phyloP scores from a whole-genome alignment of 2,329 filamentous ascomycete genomes.

The Stagonosporopsis vannaccii region DNA sequence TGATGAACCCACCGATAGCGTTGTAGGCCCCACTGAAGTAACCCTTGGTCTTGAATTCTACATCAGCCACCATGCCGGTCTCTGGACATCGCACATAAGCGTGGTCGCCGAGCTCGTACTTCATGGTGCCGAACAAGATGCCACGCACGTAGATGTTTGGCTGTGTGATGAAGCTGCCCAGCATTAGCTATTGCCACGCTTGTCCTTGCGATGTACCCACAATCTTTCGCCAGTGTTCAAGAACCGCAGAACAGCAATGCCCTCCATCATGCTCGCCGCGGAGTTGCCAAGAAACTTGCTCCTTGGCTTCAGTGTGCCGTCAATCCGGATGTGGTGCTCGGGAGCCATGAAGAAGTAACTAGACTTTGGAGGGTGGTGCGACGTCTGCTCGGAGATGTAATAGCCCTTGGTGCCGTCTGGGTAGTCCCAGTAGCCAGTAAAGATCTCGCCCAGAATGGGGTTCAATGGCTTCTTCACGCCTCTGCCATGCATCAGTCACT shows the following conservation, averaged over 20 bases:
- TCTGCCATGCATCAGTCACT: conserved; percentile 57
- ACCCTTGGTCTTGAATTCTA: conserved; percentile 98
- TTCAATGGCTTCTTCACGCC: conserved; percentile 99
- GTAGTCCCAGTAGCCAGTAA: conserved; percentile 95
- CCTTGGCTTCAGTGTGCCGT: conserved; percentile 91
- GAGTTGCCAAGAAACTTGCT: conserved; percentile 98
- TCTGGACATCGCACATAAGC: conserved; percentile 93
- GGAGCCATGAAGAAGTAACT: conserved; percentile 99
- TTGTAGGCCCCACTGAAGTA: conserved; percentile 98
- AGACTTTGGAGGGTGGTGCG: conserved; percentile 96
- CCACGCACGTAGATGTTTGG: conserved; percentile 99
- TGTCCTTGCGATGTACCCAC: conserved; percentile 59
- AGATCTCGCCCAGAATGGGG: conserved; percentile 92
- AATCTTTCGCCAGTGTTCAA: conserved; percentile 90
- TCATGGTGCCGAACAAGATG: conserved; percentile 99
- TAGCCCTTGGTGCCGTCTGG: conserved; percentile 84
- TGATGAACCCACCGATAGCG: conserved; percentile 90
- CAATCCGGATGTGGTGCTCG: conserved; percentile 90
- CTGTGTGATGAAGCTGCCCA: conserved; percentile 83
- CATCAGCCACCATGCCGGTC: conserved; percentile 82
- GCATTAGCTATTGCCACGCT: conserved; percentile 17
- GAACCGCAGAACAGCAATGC: conserved; percentile 84
- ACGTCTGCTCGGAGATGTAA: conserved; percentile 97
- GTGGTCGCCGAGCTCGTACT: conserved; percentile 97
- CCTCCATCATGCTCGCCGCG: conserved; percentile 97